A percentile compares a stretch with the other conserved stretches of the same genome.
phyloP scores from a whole-genome alignment of 1,284 basidiomycete genomes.

The Golubevia sp. region DNA sequence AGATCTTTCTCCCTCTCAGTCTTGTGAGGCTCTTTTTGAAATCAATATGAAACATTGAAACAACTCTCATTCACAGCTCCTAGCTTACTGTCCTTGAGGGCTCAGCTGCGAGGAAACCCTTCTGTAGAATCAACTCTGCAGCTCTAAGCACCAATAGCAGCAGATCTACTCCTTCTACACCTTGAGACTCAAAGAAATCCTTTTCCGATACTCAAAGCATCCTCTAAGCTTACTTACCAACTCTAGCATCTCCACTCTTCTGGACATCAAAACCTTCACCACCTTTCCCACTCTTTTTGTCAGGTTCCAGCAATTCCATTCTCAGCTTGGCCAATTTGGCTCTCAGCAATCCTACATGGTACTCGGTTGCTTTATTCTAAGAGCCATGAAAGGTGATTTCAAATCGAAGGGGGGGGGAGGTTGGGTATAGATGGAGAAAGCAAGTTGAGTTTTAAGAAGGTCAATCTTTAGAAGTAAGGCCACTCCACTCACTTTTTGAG shows the following conservation, averaged over 20 bases:
- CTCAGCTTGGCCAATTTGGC: conserved; percentile 54
- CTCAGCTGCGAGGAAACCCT: too few species aligned
- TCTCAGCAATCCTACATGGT: conserved; percentile 50
- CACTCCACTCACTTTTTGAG: conserved; percentile 32
- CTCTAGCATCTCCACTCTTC: conserved; percentile 50
- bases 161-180: too few species aligned
- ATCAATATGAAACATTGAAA: too few species aligned
- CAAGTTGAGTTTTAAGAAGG: background rate
- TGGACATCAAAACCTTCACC: conserved; percentile 57
- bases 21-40: too few species aligned
- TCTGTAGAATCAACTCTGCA: too few species aligned
- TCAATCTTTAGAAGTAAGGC: background rate
- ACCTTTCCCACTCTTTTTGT: conserved; percentile 39
- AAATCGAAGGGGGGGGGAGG: background rate
- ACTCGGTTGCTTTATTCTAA: conserved; percentile 56
- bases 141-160: too few species aligned
- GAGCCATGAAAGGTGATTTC: background rate
- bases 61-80: too few species aligned
- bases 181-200: too few species aligned
- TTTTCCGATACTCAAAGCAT: too few species aligned
- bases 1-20: too few species aligned
- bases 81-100: too few species aligned
- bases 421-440: background rate
- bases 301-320: conserved; percentile 51
- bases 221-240: too few species aligned